Evolutionary conservation across 805 yeast genomes (phyloP).

Genomic region (Ogataea haglerorum): DNA sequence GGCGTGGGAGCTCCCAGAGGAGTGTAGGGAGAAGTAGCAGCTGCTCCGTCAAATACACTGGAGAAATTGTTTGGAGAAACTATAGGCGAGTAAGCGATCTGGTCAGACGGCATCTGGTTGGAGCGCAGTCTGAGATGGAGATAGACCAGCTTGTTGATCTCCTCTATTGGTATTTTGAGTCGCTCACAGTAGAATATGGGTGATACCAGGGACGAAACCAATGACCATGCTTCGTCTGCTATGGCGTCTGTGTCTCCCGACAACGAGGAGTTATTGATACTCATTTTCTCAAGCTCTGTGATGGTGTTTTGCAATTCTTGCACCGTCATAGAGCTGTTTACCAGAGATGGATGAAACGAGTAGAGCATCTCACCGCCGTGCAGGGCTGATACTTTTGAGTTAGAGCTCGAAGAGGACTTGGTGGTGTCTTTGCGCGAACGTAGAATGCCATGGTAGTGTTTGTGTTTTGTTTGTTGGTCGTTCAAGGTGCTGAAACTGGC

Average conservation of each 20-base stretch:
- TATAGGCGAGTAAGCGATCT: conserved; percentile 11
- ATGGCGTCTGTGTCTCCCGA: conserved; percentile 37
- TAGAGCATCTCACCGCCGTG: conserved; percentile 35
- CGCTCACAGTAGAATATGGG: conserved; percentile 50
- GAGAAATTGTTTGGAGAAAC: conserved; percentile 8
- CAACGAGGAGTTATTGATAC: conserved; percentile 25
- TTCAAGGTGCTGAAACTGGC: conserved; percentile 21
- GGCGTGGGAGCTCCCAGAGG: conserved; percentile 26
- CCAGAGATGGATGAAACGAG: conserved; percentile 34
- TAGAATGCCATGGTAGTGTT: conserved; percentile 30
- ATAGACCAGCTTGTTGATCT: conserved; percentile 46
- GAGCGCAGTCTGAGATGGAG: conserved; percentile 30
- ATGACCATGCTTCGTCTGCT: conserved; percentile 50
- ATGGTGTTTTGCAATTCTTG: conserved; percentile 32
- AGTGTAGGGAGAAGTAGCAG: conserved; percentile 11
- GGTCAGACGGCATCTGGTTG: conserved; percentile 8
- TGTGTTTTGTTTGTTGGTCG: conserved; percentile 17
- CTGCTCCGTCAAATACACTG: neutral
- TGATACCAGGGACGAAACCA: conserved; percentile 39
- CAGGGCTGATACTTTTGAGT: conserved; percentile 31
- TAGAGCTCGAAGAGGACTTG: conserved; percentile 38
- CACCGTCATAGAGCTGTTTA: conserved; percentile 25
- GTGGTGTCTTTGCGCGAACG: conserved; percentile 31
- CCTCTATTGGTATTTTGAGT: conserved; percentile 53
- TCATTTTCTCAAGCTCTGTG: conserved; percentile 28